These are phyloP conservation scores for Tremella fuciformis DNA, from an alignment of 768 basidiomycete genomes.

Conservation along the genomic window DNA sequence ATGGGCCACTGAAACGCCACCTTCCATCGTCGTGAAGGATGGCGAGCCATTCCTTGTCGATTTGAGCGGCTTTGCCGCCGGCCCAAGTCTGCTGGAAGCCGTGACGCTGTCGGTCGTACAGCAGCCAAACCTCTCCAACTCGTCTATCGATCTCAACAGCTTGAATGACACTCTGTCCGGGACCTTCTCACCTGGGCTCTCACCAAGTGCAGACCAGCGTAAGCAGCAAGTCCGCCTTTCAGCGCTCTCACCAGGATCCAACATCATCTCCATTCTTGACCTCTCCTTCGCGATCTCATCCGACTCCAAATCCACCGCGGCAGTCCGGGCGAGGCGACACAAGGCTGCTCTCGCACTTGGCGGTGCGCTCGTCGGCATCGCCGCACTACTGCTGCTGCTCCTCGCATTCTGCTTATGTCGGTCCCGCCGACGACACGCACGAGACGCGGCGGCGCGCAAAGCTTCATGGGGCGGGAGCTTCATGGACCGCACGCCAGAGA, in stretches of 20 bases:
- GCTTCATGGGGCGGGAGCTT: not conserved
- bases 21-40: constrained; percentile 58
- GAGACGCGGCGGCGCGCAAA: not conserved
- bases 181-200: not conserved
- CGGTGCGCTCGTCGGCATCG: not conserved
- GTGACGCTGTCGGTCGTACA: not conserved
- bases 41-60: constrained; percentile 59
- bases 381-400: not conserved
- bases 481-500: not conserved
- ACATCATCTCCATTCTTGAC: not conserved
- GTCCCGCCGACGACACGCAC: not conserved
- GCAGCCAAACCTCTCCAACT: not conserved
- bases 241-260: not conserved
- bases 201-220: not conserved
- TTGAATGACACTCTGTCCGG: not conserved
- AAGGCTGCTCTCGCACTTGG: not conserved
- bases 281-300: not conserved
- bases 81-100: not conserved
- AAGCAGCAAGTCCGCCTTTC: not conserved
- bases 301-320: not conserved
- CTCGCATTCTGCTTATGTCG: not conserved
- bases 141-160: not conserved
- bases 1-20: constrained; percentile 61
- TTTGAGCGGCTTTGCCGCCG: constrained; percentile 45
- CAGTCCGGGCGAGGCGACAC: not conserved